These are phyloP conservation scores for Pythium dissimile DNA, from an alignment of 352 stramenopile genomes.

Conservation along the genomic window DNA sequence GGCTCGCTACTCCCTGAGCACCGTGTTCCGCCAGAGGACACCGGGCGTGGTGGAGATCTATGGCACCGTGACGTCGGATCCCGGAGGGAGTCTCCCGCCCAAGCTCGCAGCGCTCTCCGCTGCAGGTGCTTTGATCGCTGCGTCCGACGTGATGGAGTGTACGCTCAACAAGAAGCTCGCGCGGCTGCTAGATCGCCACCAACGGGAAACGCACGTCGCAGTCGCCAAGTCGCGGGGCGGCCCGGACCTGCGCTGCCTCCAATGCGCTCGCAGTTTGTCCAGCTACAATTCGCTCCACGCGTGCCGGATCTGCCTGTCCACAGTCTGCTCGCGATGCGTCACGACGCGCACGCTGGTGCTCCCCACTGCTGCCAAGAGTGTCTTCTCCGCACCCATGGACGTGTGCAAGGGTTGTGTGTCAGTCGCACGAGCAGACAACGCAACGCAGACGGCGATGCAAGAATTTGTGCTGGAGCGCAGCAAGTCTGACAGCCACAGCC, in stretches of 20 bases:
- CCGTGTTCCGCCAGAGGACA: background rate
- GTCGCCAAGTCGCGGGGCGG: no score
- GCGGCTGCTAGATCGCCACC: slow-evolving; percentile 2
- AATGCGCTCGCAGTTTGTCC: background rate
- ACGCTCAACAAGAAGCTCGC: slow-evolving; percentile 9
- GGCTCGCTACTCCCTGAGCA: background rate
- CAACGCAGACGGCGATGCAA: no score
- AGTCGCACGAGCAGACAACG: no score
- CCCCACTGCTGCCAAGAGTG: background rate
- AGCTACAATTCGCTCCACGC: background rate
- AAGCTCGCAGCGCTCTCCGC: background rate
- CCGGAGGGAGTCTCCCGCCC: background rate
- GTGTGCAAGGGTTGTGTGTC: background rate
- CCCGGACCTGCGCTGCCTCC: background rate
- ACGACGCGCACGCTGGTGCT: background rate
- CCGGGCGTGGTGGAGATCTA: background rate
- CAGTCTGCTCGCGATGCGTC: background rate
- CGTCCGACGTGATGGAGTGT: background rate
- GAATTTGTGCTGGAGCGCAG: no score
- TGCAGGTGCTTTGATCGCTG: background rate
- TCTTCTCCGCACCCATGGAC: background rate
- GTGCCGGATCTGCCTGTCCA: background rate
- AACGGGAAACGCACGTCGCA: no score
- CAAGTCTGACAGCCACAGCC: no score
- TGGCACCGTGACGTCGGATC: background rate